These are phyloP conservation scores for Cynanchum wilfordii DNA, from an alignment of 257 asterid species.

Conservation along the genomic window DNA sequence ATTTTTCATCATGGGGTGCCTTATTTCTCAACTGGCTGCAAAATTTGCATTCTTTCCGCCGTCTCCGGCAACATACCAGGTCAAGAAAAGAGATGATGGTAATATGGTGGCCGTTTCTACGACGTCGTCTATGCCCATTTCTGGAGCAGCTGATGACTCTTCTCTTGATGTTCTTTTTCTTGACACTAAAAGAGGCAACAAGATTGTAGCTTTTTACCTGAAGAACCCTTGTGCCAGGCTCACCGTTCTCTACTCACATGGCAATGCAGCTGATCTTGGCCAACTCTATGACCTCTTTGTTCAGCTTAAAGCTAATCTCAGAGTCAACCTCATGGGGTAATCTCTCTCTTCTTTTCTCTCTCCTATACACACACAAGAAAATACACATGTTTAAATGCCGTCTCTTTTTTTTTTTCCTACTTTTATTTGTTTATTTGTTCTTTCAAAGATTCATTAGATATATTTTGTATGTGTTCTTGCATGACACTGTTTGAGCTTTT, in stretches of 20 bases:
- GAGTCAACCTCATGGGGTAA: constrained; percentile 93
- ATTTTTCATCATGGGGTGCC: constrained; percentile 62
- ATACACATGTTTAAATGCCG: neutral
- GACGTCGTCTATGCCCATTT: constrained; percentile 58
- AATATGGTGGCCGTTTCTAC: constrained; percentile 66
- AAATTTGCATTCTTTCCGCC: constrained; percentile 98
- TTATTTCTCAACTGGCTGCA: constrained; percentile 83
- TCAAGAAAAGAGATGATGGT: constrained; percentile 71
- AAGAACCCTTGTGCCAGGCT: constrained; percentile 88
- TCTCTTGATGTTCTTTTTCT: constrained; percentile 64
- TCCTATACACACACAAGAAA: neutral
- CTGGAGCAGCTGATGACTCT: constrained; percentile 58
- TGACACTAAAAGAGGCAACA: constrained; percentile 75
- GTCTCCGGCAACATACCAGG: constrained; percentile 82
- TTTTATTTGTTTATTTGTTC: neutral
- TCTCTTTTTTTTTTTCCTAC: neutral
- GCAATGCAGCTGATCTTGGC: constrained; percentile 99
- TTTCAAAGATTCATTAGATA: neutral
- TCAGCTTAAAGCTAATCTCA: constrained; percentile 92
- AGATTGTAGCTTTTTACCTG: constrained; percentile 81
- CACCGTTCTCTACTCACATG: constrained; percentile 84
- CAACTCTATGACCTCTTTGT: constrained; percentile 94
- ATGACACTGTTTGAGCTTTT: constrained; percentile 1
- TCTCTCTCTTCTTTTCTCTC: constrained; percentile 4
- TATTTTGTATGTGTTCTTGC: neutral